Base-by-base conservation (phyloP, 202 grass and related monocot genomes). In the Musa balbisiana region DNA sequence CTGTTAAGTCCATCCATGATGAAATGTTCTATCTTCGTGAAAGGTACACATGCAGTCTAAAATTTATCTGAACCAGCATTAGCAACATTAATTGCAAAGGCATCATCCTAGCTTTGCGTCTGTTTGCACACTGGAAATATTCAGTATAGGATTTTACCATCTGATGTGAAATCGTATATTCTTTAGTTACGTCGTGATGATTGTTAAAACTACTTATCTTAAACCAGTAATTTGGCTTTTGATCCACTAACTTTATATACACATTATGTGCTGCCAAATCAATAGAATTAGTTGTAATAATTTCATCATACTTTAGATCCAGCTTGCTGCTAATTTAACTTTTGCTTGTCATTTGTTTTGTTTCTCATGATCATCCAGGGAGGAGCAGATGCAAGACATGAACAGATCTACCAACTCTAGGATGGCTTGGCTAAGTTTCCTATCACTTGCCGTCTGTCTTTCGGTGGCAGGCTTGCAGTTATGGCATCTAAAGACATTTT, bases 351-450 rank as follows among this genome's bases (percentile, higher is more conserved):
- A 20, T 60, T 60, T 60, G 56, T 33, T 68, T 68, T 68, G 24
- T 78, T 62, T 26, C 21, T 80, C 22, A 63, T 73, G 12, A 53
- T 16, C 29, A 69, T 89, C n/a, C 55, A 89, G 92, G 82, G 92
- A 96, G 79, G 78, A 74, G 71, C 88, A 96, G 69, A 96, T 96
- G 92, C 88, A 96, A 69, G 84, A 89, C 49, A 55, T 96, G 81
- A 96, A 96, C 84, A 87, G 84, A 67, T 87, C 79, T 80, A 91
- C 81, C 17, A 92, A 84, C 64, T 82, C 88, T 55, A 80, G 84
- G 76, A 96, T 92, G 84, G 78, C 84, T 74, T 85, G 89, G 84
- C 75, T 96, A 13, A 82, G 92, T 80, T 89, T 96, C 68, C 76
- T 91, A 51, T 96, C 89, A 52, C 78, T 96, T 1, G 56, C 54